Percentiles rank a stretch among this genome's conserved stretches.
Evolutionary conservation across 2,329 filamentous ascomycete species (phyloP).

Genomic region (Colletotrichum nymphaeae): DNA sequence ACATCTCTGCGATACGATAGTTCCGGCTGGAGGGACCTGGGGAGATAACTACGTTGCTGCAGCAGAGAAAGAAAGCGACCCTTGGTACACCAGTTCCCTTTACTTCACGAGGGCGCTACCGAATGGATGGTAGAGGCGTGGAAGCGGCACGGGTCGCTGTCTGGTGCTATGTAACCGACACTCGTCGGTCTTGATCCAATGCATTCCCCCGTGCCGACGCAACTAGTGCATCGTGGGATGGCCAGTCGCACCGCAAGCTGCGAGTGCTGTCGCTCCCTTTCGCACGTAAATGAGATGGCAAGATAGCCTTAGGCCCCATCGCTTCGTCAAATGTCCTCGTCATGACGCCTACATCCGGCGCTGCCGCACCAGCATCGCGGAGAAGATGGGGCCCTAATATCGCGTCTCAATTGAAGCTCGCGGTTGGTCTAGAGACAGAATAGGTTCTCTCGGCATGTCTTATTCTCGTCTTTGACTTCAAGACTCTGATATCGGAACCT

Average conservation of each 20-base stretch:
- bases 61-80: neutral
- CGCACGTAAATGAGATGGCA: conserved; percentile 9
- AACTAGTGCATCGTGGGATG: conserved; percentile 15
- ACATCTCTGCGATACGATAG: conserved; percentile 16
- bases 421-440: neutral
- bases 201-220: neutral
- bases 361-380: conserved; percentile 3
- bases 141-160: neutral
- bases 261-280: conserved; percentile 7
- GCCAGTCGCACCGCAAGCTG: neutral
- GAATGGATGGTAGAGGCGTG: neutral
- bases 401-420: neutral
- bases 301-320: neutral
- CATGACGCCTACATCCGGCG: conserved; percentile 23
- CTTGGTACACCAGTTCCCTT: neutral
- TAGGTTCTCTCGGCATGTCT: neutral
- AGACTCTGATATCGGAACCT: neutral
- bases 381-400: neutral
- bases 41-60: neutral
- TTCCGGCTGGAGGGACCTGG: neutral
- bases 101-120: neutral
- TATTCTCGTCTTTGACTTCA: conserved; percentile 25
- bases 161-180: neutral
- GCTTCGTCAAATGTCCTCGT: conserved; percentile 26
- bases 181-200: neutral